Evolutionary conservation across 192 early-diverging fungal species (phyloP).

Genomic region (Geosiphon pyriformis): DNA sequence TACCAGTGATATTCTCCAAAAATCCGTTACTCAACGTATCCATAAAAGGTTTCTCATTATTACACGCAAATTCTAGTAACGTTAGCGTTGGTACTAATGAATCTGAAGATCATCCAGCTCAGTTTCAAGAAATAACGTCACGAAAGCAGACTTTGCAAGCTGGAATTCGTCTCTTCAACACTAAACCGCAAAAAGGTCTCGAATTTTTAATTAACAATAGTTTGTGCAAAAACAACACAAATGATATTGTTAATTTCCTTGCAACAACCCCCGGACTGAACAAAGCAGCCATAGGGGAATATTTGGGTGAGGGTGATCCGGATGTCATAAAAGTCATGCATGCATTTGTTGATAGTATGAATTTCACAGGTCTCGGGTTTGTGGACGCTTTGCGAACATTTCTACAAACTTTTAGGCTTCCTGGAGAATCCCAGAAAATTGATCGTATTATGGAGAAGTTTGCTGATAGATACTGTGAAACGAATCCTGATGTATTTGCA

Average conservation of each 20-base stretch:
- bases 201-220: constrained; percentile 69
- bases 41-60: constrained; percentile 28
- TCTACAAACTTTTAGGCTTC: constrained; percentile 84
- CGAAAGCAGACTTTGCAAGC: constrained; percentile 78
- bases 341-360: constrained; percentile 84
- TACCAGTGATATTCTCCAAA: constrained; percentile 41
- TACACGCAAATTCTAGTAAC: constrained; percentile 33
- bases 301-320: constrained; percentile 84
- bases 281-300: constrained; percentile 88
- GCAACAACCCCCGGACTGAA: constrained; percentile 70
- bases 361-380: constrained; percentile 69
- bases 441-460: constrained; percentile 96
- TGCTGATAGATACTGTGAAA: constrained; percentile 83
- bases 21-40: constrained; percentile 36
- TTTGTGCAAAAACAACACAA: constrained; percentile 67
- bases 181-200: constrained; percentile 84
- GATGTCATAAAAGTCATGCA: constrained; percentile 93
- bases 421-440: constrained; percentile 93
- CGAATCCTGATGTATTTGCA: constrained; percentile 76
- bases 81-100: constrained; percentile 32
- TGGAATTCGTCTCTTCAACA: constrained; percentile 74
- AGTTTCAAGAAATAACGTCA: constrained; percentile 76
- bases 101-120: constrained; percentile 76
- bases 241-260: constrained; percentile 73
- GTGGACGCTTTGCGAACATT: constrained; percentile 78